These are phyloP conservation scores for Wickerhamomyces ciferrii DNA, from an alignment of 805 yeast species.

Conservation along the genomic window DNA sequence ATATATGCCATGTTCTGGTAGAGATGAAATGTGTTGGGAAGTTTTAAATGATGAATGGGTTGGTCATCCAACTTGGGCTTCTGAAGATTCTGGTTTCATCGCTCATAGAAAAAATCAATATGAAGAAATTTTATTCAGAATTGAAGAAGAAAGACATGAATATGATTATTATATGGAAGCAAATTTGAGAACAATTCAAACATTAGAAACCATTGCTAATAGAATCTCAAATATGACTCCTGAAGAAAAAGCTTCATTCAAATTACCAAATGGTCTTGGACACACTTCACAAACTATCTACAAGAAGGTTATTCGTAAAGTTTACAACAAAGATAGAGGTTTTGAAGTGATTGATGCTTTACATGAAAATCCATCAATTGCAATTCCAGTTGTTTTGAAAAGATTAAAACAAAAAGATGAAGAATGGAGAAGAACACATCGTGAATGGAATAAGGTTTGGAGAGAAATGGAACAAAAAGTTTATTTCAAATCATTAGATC, in stretches of 20 bases:
- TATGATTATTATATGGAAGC: conserved; percentile 96
- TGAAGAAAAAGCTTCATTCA: conserved; percentile 82
- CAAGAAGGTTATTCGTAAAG: conserved; percentile 86
- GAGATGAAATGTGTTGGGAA: conserved; percentile 99
- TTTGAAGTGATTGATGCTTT: conserved; percentile 94
- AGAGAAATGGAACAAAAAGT: conserved; percentile 96
- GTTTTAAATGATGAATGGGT: conserved; percentile 99
- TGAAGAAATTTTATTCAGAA: conserved; percentile 90
- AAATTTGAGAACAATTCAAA: conserved; percentile 90
- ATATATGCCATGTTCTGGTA: conserved; percentile 94
- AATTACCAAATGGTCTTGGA: conserved; percentile 89
- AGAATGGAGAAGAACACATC: conserved; percentile 96
- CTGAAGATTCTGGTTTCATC: conserved; percentile 97
- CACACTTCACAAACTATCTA: conserved; percentile 88
- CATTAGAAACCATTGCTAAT: conserved; percentile 90
- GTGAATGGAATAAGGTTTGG: conserved; percentile 99
- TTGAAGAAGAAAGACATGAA: conserved; percentile 97
- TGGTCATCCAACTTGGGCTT: conserved; percentile 99
- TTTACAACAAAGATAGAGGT: conserved; percentile 92
- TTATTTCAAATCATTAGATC: conserved; percentile 89
- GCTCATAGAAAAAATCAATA: conserved; percentile 99
- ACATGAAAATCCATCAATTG: conserved; percentile 91
- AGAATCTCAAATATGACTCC: conserved; percentile 89
- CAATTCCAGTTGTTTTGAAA: conserved; percentile 88
- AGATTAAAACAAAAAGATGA: conserved; percentile 96